phyloP scores from a whole-genome alignment of 257 asterid species.

The Verbena officinalis region DNA sequence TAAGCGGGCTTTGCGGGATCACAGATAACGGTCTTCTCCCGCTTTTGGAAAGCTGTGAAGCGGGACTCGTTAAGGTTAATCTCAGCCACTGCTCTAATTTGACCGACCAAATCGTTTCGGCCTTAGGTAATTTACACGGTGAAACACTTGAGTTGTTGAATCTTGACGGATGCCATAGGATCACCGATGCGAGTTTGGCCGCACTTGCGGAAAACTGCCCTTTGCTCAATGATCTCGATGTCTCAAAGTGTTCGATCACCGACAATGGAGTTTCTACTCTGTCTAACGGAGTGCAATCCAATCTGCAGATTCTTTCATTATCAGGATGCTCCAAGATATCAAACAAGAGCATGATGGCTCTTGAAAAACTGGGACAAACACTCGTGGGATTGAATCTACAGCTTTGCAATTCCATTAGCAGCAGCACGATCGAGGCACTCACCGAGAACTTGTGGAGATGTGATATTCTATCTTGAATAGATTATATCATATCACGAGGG shows the following conservation, averaged over 20 bases:
- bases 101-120: constrained; percentile 54
- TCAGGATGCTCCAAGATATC: constrained; percentile 78
- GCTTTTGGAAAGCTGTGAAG: constrained; percentile 58
- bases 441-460: constrained; percentile 79
- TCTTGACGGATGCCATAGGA: constrained; percentile 75
- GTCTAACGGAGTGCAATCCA: constrained; percentile 56
- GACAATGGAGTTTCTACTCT: constrained; percentile 71
- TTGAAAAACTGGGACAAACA: constrained; percentile 59
- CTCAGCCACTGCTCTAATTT: constrained; percentile 65
- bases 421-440: constrained; percentile 58
- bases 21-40: constrained; percentile 78
- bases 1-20: constrained; percentile 71
- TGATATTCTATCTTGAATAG: constrained; percentile 68
- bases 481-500: background rate
- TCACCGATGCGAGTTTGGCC: constrained; percentile 65
- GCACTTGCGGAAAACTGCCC: constrained; percentile 64
- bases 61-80: constrained; percentile 69
- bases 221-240: constrained; percentile 72
- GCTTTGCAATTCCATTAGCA: constrained; percentile 65
- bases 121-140: constrained; percentile 64
- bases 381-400: constrained; percentile 75
- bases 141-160: constrained; percentile 63
- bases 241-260: constrained; percentile 68
- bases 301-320: constrained; percentile 71
- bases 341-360: constrained; percentile 60